phyloP scores from a whole-genome alignment of 257 asterid species.

The Oldenlandia corymbosa region DNA sequence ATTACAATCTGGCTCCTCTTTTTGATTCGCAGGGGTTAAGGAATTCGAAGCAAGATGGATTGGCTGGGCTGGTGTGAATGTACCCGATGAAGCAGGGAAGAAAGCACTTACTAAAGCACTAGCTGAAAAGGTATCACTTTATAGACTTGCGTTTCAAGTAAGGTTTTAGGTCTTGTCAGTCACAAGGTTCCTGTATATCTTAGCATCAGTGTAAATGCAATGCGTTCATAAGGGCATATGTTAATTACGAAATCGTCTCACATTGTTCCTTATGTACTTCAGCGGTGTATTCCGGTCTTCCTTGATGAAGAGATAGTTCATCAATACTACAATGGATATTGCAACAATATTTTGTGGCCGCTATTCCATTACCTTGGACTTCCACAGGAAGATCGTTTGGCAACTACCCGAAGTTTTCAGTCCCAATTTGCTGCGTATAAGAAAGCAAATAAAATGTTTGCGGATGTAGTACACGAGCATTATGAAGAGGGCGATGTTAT shows the following conservation, averaged over 20 bases:
- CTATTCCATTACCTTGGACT: slow-evolving; percentile 90
- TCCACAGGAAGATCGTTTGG: slow-evolving; percentile 93
- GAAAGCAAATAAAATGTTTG: slow-evolving; percentile 90
- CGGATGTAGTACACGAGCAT: slow-evolving; percentile 74
- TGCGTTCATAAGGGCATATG: too few relatives aligned
- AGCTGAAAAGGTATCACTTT: slow-evolving; percentile 66
- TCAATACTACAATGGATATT: slow-evolving; percentile 91
- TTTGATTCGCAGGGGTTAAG: slow-evolving; percentile 55
- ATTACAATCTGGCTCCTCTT: slow-evolving; percentile 16
- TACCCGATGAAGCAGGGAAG: slow-evolving; percentile 84
- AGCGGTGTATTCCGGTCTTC: slow-evolving; percentile 94
- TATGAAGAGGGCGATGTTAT: slow-evolving; percentile 89
- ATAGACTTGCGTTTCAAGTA: slow-evolving; percentile 3
- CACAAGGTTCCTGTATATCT: neutral
- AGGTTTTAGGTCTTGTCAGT: slow-evolving; percentile 1
- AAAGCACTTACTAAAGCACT: slow-evolving; percentile 71
- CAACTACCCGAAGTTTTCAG: slow-evolving; percentile 89
- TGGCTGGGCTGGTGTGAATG: slow-evolving; percentile 98
- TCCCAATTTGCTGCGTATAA: slow-evolving; percentile 83
- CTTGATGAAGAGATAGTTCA: slow-evolving; percentile 87
- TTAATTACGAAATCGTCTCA: neutral
- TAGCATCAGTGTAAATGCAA: neutral
- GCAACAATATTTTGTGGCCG: slow-evolving; percentile 93
- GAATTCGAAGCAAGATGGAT: slow-evolving; percentile 94
- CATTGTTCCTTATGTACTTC: slow-evolving; percentile 18